Conservation (phyloP, 108 stramenopile genomes). For the Cyclotella sp. region DNA sequence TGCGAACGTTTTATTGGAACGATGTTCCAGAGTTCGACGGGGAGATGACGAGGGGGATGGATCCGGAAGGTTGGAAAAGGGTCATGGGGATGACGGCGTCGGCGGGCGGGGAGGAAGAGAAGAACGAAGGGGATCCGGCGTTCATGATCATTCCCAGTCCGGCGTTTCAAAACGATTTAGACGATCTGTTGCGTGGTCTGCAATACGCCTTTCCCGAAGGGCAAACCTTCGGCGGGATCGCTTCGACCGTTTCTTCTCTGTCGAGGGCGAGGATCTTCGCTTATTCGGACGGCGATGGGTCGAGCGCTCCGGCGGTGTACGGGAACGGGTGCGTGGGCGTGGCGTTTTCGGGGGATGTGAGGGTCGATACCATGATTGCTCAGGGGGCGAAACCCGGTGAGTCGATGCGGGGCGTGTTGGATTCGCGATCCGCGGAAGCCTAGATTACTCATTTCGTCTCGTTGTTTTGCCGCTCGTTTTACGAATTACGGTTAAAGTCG, state of each 20-base stretch:
- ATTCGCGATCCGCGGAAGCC: too few species aligned
- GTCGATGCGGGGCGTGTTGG: neutral
- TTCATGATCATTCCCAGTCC: constrained; percentile 77
- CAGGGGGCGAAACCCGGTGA: constrained; percentile 77
- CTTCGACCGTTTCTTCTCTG: constrained; percentile 78
- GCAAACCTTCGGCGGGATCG: constrained; percentile 73
- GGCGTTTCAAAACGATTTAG: constrained; percentile 77
- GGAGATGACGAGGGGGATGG: constrained; percentile 23
- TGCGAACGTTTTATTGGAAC: constrained; percentile 70
- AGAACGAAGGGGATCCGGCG: constrained; percentile 43
- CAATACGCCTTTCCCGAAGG: constrained; percentile 42
- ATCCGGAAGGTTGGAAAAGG: neutral
- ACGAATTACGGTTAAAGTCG: constrained; percentile 35
- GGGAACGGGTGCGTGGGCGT: constrained; percentile 86
- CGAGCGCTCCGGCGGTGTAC: constrained; percentile 26
- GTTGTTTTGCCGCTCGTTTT: neutral
- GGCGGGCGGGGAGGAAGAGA: neutral
- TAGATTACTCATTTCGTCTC: too few species aligned
- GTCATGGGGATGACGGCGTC: constrained; percentile 7
- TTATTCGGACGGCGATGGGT: constrained; percentile 36
- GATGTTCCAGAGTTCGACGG: constrained; percentile 70
- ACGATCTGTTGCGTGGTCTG: constrained; percentile 69
- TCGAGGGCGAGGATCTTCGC: constrained; percentile 73
- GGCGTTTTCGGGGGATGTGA: constrained; percentile 69
- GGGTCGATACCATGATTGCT: constrained; percentile 72